Evolutionary conservation across 225 moss, liverwort and hornwort species (phyloP), one percentile per base, ranked within the genome.

Genomic region (Marchantia polymorpha): DNA sequence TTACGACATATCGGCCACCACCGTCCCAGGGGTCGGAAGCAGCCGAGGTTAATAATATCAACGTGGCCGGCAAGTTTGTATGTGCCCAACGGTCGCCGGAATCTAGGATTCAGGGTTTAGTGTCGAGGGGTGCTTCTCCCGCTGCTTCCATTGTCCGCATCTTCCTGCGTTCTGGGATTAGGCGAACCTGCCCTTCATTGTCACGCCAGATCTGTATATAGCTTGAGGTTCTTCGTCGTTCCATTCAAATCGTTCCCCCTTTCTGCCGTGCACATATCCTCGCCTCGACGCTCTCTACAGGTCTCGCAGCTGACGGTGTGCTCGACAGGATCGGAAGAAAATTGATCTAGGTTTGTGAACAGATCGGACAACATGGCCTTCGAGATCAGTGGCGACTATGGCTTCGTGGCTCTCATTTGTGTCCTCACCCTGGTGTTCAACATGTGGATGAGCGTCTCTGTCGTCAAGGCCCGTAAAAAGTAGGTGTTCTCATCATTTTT

Each of bases 391-490:
- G 20, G 4, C 17, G 82, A 85, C 26, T 65, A 72, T 22, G 81
- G 79, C 56, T 81, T 65, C 31, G 84, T 88, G 48, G 58, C 47
- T 4, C 39, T 85, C 12, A 83, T 85, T 22, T 71, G 79, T 64
- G 76, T 81, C 0, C 29, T 78, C 0, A 23, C 81, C 0, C 58
- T 48, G 52, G 0, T 81, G 0, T 23, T 59, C 25, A 20, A 81
- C 59, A 1, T 59, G 64, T 78, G 0, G 7, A 67, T 88, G 80
- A 8, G 10, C 16, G 0, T 10, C 0, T 23, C 19, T 6, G 87
- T 88, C 46, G 51, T 25, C 1, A n/a, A 7, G 0, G 87, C 87
- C 16, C 84, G 87, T 56, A 81, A 76, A 30, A 88, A 85, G 87
- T 87, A 77, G 58, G 81, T 83, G 64, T 16, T 31, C 49, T 20